These are phyloP conservation scores for Pythium vanterpoolii DNA, from an alignment of 352 stramenopile genomes.

Conservation along the genomic window DNA sequence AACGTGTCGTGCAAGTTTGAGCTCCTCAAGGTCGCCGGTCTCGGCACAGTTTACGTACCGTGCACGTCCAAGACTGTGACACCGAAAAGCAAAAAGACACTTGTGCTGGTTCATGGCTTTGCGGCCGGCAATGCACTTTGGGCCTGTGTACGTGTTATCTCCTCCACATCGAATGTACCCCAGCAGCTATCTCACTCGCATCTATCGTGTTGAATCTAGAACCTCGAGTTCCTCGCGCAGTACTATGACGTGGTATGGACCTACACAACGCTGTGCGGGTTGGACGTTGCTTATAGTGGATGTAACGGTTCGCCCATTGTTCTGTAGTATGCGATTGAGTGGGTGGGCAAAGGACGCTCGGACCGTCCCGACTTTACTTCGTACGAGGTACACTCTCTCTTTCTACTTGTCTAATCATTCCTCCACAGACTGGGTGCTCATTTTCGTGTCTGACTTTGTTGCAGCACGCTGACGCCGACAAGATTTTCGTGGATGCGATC, in stretches of 20 bases:
- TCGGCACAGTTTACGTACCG: slow-evolving; percentile 63
- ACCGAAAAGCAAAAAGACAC: slow-evolving; percentile 25
- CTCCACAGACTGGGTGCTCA: neutral
- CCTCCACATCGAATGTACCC: neutral
- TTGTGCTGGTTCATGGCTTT: slow-evolving; percentile 67
- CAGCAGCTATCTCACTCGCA: neutral
- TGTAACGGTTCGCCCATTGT: too few species aligned
- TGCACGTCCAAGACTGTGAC: slow-evolving; percentile 39
- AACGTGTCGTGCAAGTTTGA: slow-evolving; percentile 47
- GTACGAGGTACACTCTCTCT: slow-evolving; percentile 35
- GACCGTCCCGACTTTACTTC: slow-evolving; percentile 54
- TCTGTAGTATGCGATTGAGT: slow-evolving; percentile 69
- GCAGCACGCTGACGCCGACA: slow-evolving; percentile 55
- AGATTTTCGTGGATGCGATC: slow-evolving; percentile 53
- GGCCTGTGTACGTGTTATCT: slow-evolving; percentile 44
- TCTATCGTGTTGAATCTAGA: slow-evolving; percentile 28
- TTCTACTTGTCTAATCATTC: neutral
- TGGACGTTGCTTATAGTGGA: neutral
- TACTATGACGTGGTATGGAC: slow-evolving; percentile 54
- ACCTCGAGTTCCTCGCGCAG: slow-evolving; percentile 53
- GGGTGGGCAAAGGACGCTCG: slow-evolving; percentile 58
- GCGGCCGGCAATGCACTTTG: slow-evolving; percentile 64
- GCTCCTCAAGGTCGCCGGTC: slow-evolving; percentile 45
- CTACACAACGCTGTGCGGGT: neutral
- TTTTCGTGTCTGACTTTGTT: too few species aligned